A percentile compares a stretch with the other conserved stretches of the same genome.
These are phyloP conservation scores for Daldinia bambusicola DNA, from an alignment of 495 filamentous ascomycete genomes.

Conservation along the genomic window DNA sequence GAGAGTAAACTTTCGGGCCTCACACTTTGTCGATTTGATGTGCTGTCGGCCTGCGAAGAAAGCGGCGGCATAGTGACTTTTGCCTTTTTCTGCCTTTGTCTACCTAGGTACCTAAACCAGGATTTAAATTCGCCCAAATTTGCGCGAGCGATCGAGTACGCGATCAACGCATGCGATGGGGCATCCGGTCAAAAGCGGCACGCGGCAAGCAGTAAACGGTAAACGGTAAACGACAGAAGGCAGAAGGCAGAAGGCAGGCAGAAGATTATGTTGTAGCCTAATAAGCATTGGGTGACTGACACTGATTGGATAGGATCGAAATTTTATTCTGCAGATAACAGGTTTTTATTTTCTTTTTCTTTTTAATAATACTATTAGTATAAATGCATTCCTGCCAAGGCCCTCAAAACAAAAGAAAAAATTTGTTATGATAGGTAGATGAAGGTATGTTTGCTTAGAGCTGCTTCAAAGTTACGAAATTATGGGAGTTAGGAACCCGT, in stretches of 20 bases:
- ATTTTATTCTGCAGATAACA: neutral
- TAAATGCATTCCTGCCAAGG: neutral
- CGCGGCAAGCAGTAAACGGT: neutral
- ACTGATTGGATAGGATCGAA: neutral
- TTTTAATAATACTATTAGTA: neutral
- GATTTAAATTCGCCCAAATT: neutral
- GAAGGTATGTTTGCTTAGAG: neutral
- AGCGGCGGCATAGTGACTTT: conserved; percentile 2
- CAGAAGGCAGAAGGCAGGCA: neutral
- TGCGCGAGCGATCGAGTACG: neutral
- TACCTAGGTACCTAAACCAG: too few relatives aligned
- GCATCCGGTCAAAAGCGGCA: neutral
- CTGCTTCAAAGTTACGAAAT: neutral
- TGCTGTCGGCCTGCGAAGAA: neutral
- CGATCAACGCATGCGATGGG: neutral
- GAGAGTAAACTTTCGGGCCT: neutral
- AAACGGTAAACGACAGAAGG: neutral
- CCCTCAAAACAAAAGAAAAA: neutral
- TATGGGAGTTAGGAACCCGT: too few relatives aligned
- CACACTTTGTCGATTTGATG: conserved; percentile 2
- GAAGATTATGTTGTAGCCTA: neutral
- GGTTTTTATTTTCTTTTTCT: neutral
- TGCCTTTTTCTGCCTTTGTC: neutral
- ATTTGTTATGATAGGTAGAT: neutral
- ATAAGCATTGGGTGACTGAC: neutral